phyloP scores from a whole-genome alignment of 2,329 filamentous ascomycete genomes.

The Fusarium falciforme region DNA sequence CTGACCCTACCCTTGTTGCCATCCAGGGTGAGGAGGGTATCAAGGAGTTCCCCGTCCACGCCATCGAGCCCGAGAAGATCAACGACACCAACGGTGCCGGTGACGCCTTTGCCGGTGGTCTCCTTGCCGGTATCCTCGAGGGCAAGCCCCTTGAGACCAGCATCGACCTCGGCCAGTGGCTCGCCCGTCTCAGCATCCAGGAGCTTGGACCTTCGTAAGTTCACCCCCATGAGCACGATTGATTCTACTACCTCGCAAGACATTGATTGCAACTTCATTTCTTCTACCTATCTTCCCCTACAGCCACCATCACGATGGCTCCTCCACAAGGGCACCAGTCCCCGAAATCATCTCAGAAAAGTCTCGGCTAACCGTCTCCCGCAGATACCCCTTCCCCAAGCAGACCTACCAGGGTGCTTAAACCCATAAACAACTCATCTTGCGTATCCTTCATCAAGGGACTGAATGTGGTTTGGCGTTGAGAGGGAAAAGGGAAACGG shows the following conservation, averaged over 20 bases:
- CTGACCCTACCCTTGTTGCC: slow-evolving; percentile 88
- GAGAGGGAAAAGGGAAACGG: slow-evolving; percentile 56
- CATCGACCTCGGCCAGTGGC: slow-evolving; percentile 96
- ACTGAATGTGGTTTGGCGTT: slow-evolving; percentile 55
- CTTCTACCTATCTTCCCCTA: slow-evolving; percentile 33
- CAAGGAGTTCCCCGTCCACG: slow-evolving; percentile 83
- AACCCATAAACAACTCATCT: slow-evolving; percentile 39
- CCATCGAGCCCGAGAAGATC: slow-evolving; percentile 82
- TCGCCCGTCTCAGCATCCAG: slow-evolving; percentile 92
- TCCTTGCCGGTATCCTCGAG: slow-evolving; percentile 88
- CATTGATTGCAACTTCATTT: slow-evolving; percentile 20
- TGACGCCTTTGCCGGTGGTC: slow-evolving; percentile 95
- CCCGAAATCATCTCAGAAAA: slow-evolving; percentile 13
- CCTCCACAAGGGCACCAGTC: slow-evolving; percentile 26
- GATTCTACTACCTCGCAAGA: slow-evolving; percentile 12
- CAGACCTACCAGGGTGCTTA: slow-evolving; percentile 72
- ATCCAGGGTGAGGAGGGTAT: slow-evolving; percentile 76
- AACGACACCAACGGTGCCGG: slow-evolving; percentile 97
- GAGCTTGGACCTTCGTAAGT: slow-evolving; percentile 96
- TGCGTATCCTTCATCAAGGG: slow-evolving; percentile 38
- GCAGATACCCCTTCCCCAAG: slow-evolving; percentile 85
- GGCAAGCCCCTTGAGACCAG: slow-evolving; percentile 82
- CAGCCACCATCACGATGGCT: slow-evolving; percentile 10
- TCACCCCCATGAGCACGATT: slow-evolving; percentile 22
- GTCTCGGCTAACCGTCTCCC: slow-evolving; percentile 24